Percentiles rank a stretch among this genome's conserved stretches.
Evolutionary conservation across 257 asterid species (phyloP).

Genomic region (Capsicum chinense): DNA sequence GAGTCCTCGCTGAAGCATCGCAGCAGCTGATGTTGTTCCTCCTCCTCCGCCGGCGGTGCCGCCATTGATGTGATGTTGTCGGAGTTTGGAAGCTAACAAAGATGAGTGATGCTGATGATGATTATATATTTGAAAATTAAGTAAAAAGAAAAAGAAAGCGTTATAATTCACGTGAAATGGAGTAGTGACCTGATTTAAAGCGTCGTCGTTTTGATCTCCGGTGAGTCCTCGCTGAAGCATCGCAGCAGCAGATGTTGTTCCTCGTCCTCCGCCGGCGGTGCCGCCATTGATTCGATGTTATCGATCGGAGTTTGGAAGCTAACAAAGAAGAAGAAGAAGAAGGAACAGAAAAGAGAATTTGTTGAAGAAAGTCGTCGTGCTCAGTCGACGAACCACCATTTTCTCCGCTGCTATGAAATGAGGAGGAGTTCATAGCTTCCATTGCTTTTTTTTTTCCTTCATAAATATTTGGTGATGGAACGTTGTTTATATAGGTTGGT

Average conservation of each 20-base stretch:
- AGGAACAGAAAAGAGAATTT: conserved; percentile 73
- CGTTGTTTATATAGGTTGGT: conserved; percentile 18
- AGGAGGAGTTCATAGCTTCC: conserved; percentile 17
- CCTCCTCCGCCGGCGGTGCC: conserved; percentile 35
- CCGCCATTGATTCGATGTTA: conserved; percentile 65
- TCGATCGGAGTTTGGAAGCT: conserved; percentile 29
- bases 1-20: conserved; percentile 48
- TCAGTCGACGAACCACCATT: conserved; percentile 44
- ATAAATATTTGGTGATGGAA: not conserved
- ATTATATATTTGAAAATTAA: not conserved
- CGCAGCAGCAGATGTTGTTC: too few species aligned
- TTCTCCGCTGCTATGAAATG: conserved; percentile 44
- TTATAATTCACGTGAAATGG: too few species aligned
- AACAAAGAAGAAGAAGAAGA: conserved; percentile 39
- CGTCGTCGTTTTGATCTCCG: conserved; percentile 14
- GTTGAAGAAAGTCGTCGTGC: conserved; percentile 78
- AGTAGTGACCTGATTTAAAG: conserved; percentile 40
- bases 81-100: conserved; percentile 60
- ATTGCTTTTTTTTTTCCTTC: not conserved
- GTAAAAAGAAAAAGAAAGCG: too few species aligned
- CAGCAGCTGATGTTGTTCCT: too few species aligned
- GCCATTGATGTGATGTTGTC: conserved; percentile 71
- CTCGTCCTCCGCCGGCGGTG: conserved; percentile 28
- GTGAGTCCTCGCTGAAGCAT: conserved; percentile 51
- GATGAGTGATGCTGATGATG: conserved; percentile 45